Evolutionary conservation across 257 asterid genomes (phyloP).

Genomic region (Lavandula angustifolia): DNA sequence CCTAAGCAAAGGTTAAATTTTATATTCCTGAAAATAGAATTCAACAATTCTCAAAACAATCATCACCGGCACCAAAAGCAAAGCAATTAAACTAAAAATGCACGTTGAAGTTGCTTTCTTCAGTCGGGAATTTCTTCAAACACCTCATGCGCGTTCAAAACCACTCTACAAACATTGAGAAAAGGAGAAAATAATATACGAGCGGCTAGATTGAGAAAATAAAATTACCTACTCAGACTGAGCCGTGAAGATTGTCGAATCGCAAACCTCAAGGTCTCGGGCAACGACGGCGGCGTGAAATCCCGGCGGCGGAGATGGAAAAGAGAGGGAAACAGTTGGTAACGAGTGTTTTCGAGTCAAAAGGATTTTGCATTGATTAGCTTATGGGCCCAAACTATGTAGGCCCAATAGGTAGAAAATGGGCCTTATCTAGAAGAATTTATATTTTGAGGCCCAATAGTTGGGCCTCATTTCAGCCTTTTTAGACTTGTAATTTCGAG

Average conservation of each 20-base stretch:
- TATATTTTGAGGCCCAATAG: neutral
- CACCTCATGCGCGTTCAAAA: slow-evolving; percentile 34
- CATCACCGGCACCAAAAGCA: slow-evolving; percentile 11
- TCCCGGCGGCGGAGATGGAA: slow-evolving; percentile 19
- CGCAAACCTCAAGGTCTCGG: neutral
- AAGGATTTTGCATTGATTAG: neutral
- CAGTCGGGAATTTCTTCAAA: slow-evolving; percentile 38
- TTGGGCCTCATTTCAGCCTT: neutral
- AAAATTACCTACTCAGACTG: neutral
- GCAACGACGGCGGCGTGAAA: slow-evolving; percentile 10
- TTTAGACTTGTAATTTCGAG: too few relatives aligned
- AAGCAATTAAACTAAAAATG: slow-evolving; percentile 1
- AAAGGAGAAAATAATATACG: neutral
- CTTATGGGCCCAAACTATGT: neutral
- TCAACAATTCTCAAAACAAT: neutral
- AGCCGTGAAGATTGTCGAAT: neutral
- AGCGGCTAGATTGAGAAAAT: neutral
- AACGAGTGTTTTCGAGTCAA: neutral
- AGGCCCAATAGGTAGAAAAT: neutral
- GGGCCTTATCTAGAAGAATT: too few relatives aligned
- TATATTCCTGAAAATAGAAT: slow-evolving; percentile 9
- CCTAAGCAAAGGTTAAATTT: slow-evolving; percentile 8
- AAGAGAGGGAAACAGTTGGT: neutral
- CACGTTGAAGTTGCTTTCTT: neutral
- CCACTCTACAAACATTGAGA: neutral